A percentile compares a stretch with the other conserved stretches of the same genome.
Evolutionary conservation across 2,329 filamentous ascomycete species (phyloP).

Genomic region (Cladosporium sp.): DNA sequence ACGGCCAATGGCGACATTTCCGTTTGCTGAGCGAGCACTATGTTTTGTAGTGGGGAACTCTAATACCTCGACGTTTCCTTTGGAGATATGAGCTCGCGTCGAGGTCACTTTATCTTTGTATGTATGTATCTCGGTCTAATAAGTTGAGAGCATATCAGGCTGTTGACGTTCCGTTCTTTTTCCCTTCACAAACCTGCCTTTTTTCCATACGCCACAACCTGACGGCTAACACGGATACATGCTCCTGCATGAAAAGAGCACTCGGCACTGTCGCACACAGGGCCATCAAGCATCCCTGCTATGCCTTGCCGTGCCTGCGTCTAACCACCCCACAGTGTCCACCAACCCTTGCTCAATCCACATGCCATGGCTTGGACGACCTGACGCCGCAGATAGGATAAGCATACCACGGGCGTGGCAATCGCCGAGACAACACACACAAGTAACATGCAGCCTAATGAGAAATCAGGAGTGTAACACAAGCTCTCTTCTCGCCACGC

Average conservation of each 20-base stretch:
- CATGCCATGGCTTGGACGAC: slow-evolving; percentile 7
- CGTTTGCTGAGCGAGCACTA: slow-evolving; percentile 5
- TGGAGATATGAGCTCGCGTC: neutral
- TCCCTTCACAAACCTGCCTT: neutral
- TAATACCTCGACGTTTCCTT: neutral
- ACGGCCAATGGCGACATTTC: slow-evolving; percentile 6
- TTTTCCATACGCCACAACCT: neutral
- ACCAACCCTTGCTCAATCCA: slow-evolving; percentile 7
- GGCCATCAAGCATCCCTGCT: slow-evolving; percentile 7
- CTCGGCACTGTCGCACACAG: slow-evolving; percentile 5
- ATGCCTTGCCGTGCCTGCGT: slow-evolving; percentile 17
- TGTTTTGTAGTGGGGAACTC: neutral
- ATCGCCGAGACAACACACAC: neutral
- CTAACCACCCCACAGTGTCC: neutral
- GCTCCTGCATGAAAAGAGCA: neutral
- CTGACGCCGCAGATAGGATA: neutral
- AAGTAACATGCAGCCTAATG: neutral
- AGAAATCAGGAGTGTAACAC: neutral
- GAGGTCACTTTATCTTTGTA: neutral
- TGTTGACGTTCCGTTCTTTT: neutral
- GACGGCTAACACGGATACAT: neutral
- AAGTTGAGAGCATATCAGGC: neutral
- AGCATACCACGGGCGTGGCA: neutral
- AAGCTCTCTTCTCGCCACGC: neutral
- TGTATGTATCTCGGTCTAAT: neutral